Evolutionary conservation across 306 rosid species (phyloP), one percentile per base, ranked within the genome.

Genomic region (Fragaria nilgerrensis): DNA sequence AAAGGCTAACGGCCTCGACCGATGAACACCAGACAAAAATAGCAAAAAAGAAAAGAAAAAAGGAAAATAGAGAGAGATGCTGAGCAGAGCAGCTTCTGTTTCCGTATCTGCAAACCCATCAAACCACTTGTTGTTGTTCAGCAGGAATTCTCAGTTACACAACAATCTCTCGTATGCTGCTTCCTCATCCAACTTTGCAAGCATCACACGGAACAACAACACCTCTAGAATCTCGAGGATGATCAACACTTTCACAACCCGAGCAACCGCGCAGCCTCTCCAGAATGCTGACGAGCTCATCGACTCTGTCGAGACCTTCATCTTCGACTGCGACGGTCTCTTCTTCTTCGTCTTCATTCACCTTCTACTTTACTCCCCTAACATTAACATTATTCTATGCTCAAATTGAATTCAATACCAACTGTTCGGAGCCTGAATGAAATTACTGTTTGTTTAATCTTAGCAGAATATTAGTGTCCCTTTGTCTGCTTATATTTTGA

Each of bases 281-380:
- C 70, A 72, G 80, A 89, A 91, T 74, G 91, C 94, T 9, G 94
- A 89, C 5, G 93, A 89, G 52, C 98, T 96, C 74, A 92, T 96
- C 16, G 91, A 91, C 74, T 96, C 98, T 2, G 99, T 96, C 9
- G 89, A 92, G 86, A 96, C 99, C 0, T 96, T 96, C 82, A 91
- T 96, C 82, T 96, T 92, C 78, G 99, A 96, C 41, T 96, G 98
- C 74, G 99, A 96, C 44, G 99, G 99, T 92, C 43, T 36, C 12
- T 5, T 71, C 43, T 55, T n/a, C 27, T 52, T 50, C 56, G 0
- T 47, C 3, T 50, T 50, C 58, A 20, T 53, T 53, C 25, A 19
- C 22, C 58, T 52, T 52, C 58, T 19, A 56, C 29, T 23, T 58
- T 65, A 25, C 47, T 45, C 14, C 11, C 14, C 49, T 11, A 2